phyloP scores from a whole-genome alignment of 2,329 filamentous ascomycete genomes.

The Pseudogymnoascus sp. region DNA sequence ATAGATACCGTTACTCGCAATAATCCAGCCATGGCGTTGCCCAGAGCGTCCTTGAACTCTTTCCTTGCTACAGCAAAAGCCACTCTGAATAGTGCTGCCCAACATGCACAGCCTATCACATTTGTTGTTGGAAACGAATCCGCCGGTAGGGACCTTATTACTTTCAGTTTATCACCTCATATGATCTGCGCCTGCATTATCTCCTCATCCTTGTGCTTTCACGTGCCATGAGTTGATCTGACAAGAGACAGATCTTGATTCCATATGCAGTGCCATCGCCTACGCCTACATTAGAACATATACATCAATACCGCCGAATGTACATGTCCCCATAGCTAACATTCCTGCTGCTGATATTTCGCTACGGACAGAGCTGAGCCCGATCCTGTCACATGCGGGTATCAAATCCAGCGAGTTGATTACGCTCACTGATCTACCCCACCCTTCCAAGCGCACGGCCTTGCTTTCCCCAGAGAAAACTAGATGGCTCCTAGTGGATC shows the following conservation, averaged over 20 bases:
- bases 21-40: conserved; percentile 21
- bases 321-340: conserved; percentile 69
- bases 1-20: not conserved
- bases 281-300: conserved; percentile 67
- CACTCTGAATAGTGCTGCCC: conserved; percentile 37
- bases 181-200: not conserved
- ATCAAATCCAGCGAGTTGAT: conserved; percentile 56
- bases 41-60: conserved; percentile 36
- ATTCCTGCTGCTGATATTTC: conserved; percentile 60
- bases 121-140: conserved; percentile 64
- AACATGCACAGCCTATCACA: conserved; percentile 43
- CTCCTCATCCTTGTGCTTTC: not conserved
- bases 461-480: conserved; percentile 43
- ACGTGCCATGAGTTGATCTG: conserved; percentile 1
- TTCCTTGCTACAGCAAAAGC: conserved; percentile 47
- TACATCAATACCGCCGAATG: conserved; percentile 30
- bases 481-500: conserved; percentile 70
- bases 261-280: conserved; percentile 65
- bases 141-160: conserved; percentile 40
- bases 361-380: conserved; percentile 65
- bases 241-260: conserved; percentile 61
- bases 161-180: not conserved
- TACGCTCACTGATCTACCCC: conserved; percentile 51
- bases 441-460: conserved; percentile 42
- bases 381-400: conserved; percentile 55